Base-by-base conservation (phyloP, 768 basidiomycete genomes). In the Phylloporus arenicola region DNA sequence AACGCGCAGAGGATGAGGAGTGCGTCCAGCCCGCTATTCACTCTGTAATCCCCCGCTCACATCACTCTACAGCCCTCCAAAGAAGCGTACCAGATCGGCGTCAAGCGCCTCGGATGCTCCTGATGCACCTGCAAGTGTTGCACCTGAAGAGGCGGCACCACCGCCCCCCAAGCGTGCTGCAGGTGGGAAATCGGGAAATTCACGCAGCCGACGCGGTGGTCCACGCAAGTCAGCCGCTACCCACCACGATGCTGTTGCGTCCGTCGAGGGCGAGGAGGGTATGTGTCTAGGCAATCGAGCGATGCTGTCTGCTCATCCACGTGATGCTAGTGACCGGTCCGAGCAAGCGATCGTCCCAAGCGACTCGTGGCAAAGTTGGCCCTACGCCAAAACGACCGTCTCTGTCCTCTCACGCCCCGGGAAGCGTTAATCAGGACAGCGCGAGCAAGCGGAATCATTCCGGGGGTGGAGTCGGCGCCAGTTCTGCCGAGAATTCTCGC, bases 51-150 rank as follows among this genome's bases (percentile, higher is more conserved):
- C 49, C n/a, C 20, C 41, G 43, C 37, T 59, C 43, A 64, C 46
- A 16, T 51, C 30, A 14, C 17, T 30, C 34, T 57, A 13, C 61
- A 83, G 80, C 50, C 64, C 59, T 35, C 68, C 78, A 47, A 81
- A 82, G 68, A 90, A 90, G 69, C 82, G 86, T 38, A 85, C 84
- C 27, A 76, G 88, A 69, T 91, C 88, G 38, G 78, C 81, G 42
- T 90, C 88, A 25, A 82, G 77, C 34, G 72, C 74, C 6, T 89
- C 88, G 35, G 84, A 89, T 63, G 77, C 69, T 19, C 72, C 70
- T 25, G 71, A 73, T 49, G 69, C 62, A 40, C 67, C 74, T 34
- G 64, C 68, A 17, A 65, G 64, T 35, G 65, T 69, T 16, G 70
- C 69, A 43, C 56, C 49, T 10, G 75, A 75, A 39, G 79, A 80